These are phyloP conservation scores for Mycena chlorophos DNA, from an alignment of 768 basidiomycete species.

Conservation along the genomic window DNA sequence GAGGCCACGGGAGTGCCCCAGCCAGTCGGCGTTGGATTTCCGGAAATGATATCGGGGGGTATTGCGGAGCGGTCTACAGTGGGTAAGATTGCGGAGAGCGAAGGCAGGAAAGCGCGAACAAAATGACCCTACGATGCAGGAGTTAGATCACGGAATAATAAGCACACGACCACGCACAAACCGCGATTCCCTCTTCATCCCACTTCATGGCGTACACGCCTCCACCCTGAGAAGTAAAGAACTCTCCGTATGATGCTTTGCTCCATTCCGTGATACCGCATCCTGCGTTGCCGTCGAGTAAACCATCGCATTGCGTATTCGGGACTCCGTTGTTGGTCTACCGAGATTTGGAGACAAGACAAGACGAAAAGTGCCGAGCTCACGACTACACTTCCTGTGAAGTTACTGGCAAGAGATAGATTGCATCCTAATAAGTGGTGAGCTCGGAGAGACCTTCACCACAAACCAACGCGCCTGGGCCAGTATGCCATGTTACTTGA, in stretches of 20 bases:
- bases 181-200: slow-evolving; percentile 73
- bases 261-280: slow-evolving; percentile 82
- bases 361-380: slow-evolving; percentile 26
- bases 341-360: no score
- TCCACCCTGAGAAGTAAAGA: slow-evolving; percentile 76
- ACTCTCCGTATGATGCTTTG: slow-evolving; percentile 78
- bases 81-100: not conserved
- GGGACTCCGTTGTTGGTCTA: slow-evolving; percentile 39
- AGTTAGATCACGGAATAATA: slow-evolving; percentile 1
- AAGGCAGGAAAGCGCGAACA: slow-evolving; percentile 27
- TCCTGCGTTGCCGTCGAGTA: slow-evolving; percentile 60
- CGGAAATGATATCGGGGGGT: slow-evolving; percentile 62
- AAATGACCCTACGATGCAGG: slow-evolving; percentile 64
- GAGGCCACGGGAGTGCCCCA: slow-evolving; percentile 72
- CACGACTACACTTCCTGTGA: slow-evolving; percentile 66
- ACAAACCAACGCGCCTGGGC: slow-evolving; percentile 45
- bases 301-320: slow-evolving; percentile 56
- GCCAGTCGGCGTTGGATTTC: slow-evolving; percentile 60
- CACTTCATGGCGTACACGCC: slow-evolving; percentile 90
- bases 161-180: slow-evolving; percentile 54
- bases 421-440: slow-evolving; percentile 49
- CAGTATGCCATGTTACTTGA: slow-evolving; percentile 81
- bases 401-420: slow-evolving; percentile 53
- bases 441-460: not conserved
- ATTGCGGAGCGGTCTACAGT: slow-evolving; percentile 60